Conservation (phyloP, 2,329 filamentous ascomycete genomes). For the Diplodia intermedia region DNA sequence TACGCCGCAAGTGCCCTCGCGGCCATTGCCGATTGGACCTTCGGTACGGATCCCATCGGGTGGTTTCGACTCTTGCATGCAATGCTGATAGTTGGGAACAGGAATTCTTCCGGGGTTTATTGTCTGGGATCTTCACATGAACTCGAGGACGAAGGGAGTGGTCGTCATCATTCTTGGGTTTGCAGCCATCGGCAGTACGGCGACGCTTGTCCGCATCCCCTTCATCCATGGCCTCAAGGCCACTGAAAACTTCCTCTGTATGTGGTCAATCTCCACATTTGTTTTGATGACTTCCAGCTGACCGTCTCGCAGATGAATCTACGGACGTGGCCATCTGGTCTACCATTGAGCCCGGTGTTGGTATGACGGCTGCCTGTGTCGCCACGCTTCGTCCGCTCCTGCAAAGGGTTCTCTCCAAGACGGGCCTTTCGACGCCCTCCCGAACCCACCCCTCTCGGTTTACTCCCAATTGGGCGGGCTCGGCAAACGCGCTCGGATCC, state of each 20-base stretch:
- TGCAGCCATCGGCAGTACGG: constrained; percentile 58
- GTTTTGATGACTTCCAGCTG: not conserved
- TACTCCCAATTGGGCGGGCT: constrained; percentile 24
- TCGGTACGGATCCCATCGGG: constrained; percentile 32
- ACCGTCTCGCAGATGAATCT: constrained; percentile 15
- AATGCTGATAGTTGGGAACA: constrained; percentile 1
- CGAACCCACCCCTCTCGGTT: constrained; percentile 25
- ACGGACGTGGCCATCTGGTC: constrained; percentile 36
- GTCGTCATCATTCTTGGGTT: constrained; percentile 62
- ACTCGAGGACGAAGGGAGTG: constrained; percentile 58
- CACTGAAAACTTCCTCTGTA: constrained; percentile 52
- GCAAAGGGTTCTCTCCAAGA: constrained; percentile 40
- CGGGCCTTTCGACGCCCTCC: constrained; percentile 38
- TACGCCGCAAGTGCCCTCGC: constrained; percentile 48
- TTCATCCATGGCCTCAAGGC: constrained; percentile 50
- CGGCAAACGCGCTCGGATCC: constrained; percentile 20
- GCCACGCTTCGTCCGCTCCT: constrained; percentile 59
- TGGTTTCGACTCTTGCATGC: not conserved
- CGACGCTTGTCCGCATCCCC: constrained; percentile 56
- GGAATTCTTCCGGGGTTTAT: constrained; percentile 55
- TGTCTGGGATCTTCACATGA: constrained; percentile 64
- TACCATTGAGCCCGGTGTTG: constrained; percentile 45
- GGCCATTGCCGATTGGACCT: constrained; percentile 44
- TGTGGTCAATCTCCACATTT: constrained; percentile 20
- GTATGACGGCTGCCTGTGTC: constrained; percentile 56